phyloP scores from a whole-genome alignment of 2,329 filamentous ascomycete genomes.

The Tolypocladium nubicola region DNA sequence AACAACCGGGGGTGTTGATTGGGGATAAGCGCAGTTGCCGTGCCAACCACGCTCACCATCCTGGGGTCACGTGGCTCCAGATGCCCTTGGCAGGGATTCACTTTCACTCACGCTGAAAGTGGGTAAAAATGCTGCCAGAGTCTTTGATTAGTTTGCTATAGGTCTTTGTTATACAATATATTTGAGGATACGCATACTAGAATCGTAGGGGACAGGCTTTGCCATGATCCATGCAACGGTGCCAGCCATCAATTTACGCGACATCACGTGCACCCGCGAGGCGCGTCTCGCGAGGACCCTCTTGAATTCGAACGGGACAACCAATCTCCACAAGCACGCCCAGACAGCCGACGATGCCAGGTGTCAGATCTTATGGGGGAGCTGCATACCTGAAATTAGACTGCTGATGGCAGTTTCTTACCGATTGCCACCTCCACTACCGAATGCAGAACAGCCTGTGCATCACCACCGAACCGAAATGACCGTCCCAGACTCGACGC shows the following conservation, averaged over 20 bases:
- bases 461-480: constrained; percentile 1
- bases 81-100: background rate
- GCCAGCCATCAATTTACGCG: constrained; percentile 19
- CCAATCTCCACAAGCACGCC: background rate
- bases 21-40: constrained; percentile 16
- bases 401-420: background rate
- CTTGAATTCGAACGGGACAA: background rate
- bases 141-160: background rate
- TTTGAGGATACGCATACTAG: too few species aligned
- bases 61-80: background rate
- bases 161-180: too few species aligned
- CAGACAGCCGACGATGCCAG: background rate
- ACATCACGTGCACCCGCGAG: constrained; percentile 22
- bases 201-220: background rate
- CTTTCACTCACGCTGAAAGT: background rate
- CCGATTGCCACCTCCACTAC: background rate
- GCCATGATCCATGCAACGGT: background rate
- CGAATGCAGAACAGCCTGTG: background rate
- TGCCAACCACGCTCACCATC: constrained; percentile 14
- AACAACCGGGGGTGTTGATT: constrained; percentile 7
- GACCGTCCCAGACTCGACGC: constrained; percentile 9
- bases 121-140: background rate
- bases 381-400: background rate
- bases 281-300: constrained; percentile 12
- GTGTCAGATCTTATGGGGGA: background rate